Conservation (phyloP, 257 asterid species). For the Solanum sitiens region DNA sequence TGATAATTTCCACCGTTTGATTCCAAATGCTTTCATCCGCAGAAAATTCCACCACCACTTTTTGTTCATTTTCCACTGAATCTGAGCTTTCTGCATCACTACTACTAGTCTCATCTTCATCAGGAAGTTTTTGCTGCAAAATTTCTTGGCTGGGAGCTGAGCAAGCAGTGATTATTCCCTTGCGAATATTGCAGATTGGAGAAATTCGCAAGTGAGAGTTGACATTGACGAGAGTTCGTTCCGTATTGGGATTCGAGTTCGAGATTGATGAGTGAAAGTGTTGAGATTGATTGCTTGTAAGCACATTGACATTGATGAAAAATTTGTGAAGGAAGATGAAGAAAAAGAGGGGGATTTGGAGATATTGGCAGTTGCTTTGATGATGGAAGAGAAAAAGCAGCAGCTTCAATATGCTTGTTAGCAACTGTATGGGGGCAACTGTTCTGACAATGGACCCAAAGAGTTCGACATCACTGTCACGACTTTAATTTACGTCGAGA, state of each 20-base stretch:
- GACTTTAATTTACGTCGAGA: background rate
- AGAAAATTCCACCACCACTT: constrained; percentile 30
- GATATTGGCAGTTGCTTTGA: background rate
- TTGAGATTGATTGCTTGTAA: background rate
- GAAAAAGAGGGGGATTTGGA: background rate
- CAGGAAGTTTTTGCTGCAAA: background rate
- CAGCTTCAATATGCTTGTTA: background rate
- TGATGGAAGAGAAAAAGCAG: background rate
- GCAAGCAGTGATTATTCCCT: constrained; percentile 13
- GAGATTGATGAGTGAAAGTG: constrained; percentile 4
- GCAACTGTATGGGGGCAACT: background rate
- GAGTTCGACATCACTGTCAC: background rate
- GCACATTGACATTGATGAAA: background rate
- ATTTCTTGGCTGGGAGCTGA: constrained; percentile 30
- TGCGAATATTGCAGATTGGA: background rate
- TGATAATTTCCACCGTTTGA: constrained; percentile 70
- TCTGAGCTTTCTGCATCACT: constrained; percentile 3
- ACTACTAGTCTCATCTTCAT: background rate
- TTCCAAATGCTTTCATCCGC: constrained; percentile 49
- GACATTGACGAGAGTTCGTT: background rate
- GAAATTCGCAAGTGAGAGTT: background rate
- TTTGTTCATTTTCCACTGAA: constrained; percentile 2
- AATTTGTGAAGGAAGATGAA: background rate
- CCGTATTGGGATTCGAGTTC: constrained; percentile 5
- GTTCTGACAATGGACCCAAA: background rate